Percentiles rank a stretch among this genome's conserved stretches.
These are phyloP conservation scores for Solanum acaule DNA, from an alignment of 257 asterid species.

Conservation along the genomic window DNA sequence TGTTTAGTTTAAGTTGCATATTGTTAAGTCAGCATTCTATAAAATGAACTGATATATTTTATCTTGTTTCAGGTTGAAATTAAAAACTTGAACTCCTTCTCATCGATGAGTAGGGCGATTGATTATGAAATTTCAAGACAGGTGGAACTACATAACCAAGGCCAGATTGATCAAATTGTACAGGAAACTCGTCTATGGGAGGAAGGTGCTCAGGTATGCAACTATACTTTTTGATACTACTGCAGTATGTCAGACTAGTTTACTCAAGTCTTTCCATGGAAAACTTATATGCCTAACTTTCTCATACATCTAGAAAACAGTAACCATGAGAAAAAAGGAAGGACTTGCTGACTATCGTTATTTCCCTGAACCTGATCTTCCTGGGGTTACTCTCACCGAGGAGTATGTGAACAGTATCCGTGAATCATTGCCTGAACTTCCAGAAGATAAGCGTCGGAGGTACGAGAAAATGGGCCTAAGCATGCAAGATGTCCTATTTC, in stretches of 20 bases:
- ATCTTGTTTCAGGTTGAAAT: conserved; percentile 70
- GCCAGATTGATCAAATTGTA: conserved; percentile 72
- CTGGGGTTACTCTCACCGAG: conserved; percentile 62
- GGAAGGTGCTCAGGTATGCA: conserved; percentile 90
- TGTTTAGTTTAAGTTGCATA: neutral
- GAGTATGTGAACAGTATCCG: conserved; percentile 49
- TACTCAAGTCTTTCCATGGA: neutral
- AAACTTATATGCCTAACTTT: conserved; percentile 4
- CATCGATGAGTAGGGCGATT: conserved; percentile 88
- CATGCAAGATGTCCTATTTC: conserved; percentile 98
- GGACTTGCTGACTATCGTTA: conserved; percentile 96
- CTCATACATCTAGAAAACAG: conserved; percentile 59
- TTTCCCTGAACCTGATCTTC: conserved; percentile 99
- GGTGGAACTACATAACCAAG: conserved; percentile 68
- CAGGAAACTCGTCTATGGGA: conserved; percentile 99
- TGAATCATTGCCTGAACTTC: conserved; percentile 82
- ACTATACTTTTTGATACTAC: conserved; percentile 5
- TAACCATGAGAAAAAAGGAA: conserved; percentile 96
- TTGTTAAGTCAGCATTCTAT: neutral
- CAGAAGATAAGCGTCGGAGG: conserved; percentile 85
- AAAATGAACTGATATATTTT: neutral
- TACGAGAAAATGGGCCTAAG: conserved; percentile 75
- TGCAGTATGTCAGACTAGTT: neutral
- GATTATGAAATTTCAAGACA: conserved; percentile 92
- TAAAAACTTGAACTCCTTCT: conserved; percentile 91